These are phyloP conservation scores for Alloascoidea hylecoeti DNA, from an alignment of 805 yeast species.

Conservation along the genomic window DNA sequence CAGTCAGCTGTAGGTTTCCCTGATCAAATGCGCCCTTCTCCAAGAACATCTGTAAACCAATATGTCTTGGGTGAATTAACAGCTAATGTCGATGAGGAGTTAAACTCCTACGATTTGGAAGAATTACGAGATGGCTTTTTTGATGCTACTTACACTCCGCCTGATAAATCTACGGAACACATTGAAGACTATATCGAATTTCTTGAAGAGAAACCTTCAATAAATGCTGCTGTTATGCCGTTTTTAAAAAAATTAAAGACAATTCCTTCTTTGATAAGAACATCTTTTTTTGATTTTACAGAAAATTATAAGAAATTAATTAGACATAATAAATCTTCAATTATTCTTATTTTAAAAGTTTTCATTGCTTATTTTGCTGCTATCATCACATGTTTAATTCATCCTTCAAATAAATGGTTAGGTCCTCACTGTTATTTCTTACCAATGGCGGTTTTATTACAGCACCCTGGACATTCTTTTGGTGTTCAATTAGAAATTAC, in stretches of 20 bases:
- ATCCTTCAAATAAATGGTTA: conserved; percentile 25
- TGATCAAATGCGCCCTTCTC: not conserved
- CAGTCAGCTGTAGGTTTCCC: not conserved
- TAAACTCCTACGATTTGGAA: conserved; percentile 23
- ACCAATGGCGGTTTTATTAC: conserved; percentile 26
- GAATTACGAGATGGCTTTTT: conserved; percentile 35
- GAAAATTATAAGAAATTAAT: not conserved
- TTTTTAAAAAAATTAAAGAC: not conserved
- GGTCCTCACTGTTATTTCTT: conserved; percentile 25
- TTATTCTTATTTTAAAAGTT: conserved; percentile 15
- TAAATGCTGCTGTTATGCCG: conserved; percentile 1
- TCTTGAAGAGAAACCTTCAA: conserved; percentile 5
- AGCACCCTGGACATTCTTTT: conserved; percentile 30
- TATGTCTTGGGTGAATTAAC: conserved; percentile 4
- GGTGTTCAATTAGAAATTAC: conserved; percentile 35
- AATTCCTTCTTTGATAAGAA: no score
- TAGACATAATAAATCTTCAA: not conserved
- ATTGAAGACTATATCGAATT: conserved; percentile 10
- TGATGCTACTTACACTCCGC: conserved; percentile 26
- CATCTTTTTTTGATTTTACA: no score
- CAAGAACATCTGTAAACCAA: not conserved
- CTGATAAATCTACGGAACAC: conserved; percentile 5
- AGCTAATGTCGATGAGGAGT: conserved; percentile 14
- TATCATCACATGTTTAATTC: conserved; percentile 22
- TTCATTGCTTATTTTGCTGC: conserved; percentile 25